These are phyloP conservation scores for Colletotrichum shisoi DNA, from an alignment of 2,329 filamentous ascomycete species.

Conservation along the genomic window DNA sequence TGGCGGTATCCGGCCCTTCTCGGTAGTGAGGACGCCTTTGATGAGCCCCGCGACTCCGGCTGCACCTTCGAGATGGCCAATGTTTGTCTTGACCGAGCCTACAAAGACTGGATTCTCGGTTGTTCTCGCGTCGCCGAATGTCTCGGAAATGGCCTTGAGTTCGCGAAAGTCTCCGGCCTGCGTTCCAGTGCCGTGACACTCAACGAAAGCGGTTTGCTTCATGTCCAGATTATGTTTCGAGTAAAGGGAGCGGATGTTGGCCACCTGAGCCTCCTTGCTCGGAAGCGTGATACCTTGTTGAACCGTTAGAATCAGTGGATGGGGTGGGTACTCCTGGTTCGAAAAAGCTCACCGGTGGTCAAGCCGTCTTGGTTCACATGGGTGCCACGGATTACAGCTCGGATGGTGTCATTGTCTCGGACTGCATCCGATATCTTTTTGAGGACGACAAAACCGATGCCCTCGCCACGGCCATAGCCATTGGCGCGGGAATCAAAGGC, in stretches of 20 bases:
- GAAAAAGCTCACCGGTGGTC: constrained; percentile 54
- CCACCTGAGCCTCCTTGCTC: constrained; percentile 59
- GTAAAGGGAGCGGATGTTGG: constrained; percentile 60
- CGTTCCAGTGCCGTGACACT: constrained; percentile 69
- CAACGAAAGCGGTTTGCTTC: constrained; percentile 60
- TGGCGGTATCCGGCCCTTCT: constrained; percentile 61
- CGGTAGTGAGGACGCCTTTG: constrained; percentile 59
- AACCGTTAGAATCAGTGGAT: not conserved
- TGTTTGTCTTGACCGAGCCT: constrained; percentile 63
- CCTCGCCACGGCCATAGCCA: constrained; percentile 72
- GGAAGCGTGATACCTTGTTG: constrained; percentile 64
- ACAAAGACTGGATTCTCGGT: constrained; percentile 55
- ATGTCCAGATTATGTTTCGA: constrained; percentile 54
- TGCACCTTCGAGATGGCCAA: constrained; percentile 62
- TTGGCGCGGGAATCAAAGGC: constrained; percentile 67
- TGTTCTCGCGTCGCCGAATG: constrained; percentile 50
- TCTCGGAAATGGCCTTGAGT: constrained; percentile 57
- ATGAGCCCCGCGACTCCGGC: constrained; percentile 62
- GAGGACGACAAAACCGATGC: constrained; percentile 65
- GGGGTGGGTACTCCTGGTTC: not conserved
- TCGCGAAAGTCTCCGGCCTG: constrained; percentile 63
- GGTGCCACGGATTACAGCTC: constrained; percentile 63
- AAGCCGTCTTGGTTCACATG: constrained; percentile 66
- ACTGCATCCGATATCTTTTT: constrained; percentile 67
- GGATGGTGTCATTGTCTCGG: constrained; percentile 65